Conservation (phyloP, 768 basidiomycete genomes). For the Tylopilus plumbeoviolaceoides region DNA sequence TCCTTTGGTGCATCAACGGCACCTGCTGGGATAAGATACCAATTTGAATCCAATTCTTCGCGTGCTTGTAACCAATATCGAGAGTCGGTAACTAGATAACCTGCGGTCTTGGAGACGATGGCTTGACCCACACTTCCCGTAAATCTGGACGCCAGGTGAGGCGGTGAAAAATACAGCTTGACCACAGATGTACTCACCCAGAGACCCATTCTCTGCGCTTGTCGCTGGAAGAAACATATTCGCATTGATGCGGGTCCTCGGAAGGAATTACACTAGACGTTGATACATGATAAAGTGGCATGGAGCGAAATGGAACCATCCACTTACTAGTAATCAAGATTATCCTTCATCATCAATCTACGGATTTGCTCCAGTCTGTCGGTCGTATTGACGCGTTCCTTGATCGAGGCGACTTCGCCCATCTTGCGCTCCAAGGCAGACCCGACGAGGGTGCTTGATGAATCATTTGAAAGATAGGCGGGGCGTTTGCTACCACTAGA, state of each 20-base stretch:
- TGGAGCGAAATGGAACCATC: not conserved
- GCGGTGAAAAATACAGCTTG: constrained; percentile 17
- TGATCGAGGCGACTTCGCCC: constrained; percentile 53
- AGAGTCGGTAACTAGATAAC: constrained; percentile 77
- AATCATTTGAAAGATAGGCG: constrained; percentile 51
- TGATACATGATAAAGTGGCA: constrained; percentile 5
- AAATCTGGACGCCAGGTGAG: constrained; percentile 42
- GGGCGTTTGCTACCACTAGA: constrained; percentile 40
- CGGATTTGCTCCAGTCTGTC: constrained; percentile 60
- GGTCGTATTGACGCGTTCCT: constrained; percentile 52
- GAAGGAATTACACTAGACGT: constrained; percentile 63
- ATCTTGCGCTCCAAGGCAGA: constrained; percentile 69
- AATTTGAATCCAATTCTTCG: constrained; percentile 66
- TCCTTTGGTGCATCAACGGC: constrained; percentile 51
- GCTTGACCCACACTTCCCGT: constrained; percentile 68
- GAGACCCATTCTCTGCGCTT: constrained; percentile 76
- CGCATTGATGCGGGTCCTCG: constrained; percentile 81
- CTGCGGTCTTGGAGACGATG: constrained; percentile 58
- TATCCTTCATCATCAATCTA: constrained; percentile 61
- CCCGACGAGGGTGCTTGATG: constrained; percentile 70
- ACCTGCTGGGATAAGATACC: constrained; percentile 64
- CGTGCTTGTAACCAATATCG: constrained; percentile 81
- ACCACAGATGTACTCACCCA: constrained; percentile 48
- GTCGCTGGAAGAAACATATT: constrained; percentile 74
- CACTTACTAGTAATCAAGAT: constrained; percentile 73